A percentile compares a stretch with the other conserved stretches of the same genome.
Evolutionary conservation across 179 eudicot species (phyloP).

Genomic region (Vitellaria paradoxa): DNA sequence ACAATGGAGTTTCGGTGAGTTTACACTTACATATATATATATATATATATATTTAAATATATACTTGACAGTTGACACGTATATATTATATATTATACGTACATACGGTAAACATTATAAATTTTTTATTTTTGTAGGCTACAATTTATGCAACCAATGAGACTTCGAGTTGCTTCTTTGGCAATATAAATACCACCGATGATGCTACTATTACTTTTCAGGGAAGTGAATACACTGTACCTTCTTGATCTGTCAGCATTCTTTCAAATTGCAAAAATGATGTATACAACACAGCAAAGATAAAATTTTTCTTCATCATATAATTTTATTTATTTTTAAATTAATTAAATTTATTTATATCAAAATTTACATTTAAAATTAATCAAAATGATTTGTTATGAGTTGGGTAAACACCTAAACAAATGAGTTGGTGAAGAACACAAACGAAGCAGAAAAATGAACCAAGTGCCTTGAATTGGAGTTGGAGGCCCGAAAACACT

Average conservation of each 20-base stretch:
- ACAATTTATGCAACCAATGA: no score
- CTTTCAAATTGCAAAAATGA: no score
- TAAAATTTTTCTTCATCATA: background rate
- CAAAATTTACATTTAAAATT: background rate
- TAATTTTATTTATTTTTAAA: background rate
- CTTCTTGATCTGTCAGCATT: constrained; percentile 85
- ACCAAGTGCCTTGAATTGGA: constrained; percentile 42
- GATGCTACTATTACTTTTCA: constrained; percentile 34
- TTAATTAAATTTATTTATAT: background rate
- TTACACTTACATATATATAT: background rate
- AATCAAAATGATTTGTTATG: background rate
- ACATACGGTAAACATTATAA: no score
- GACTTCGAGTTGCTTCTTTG: constrained; percentile 31
- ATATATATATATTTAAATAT: background rate
- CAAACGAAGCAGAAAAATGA: constrained; percentile 39
- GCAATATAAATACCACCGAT: constrained; percentile 12
- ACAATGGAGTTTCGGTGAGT: constrained; percentile 5
- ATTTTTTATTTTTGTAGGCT: constrained; percentile 10
- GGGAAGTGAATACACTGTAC: constrained; percentile 32
- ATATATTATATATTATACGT: background rate
- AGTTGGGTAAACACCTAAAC: constrained; percentile 67
- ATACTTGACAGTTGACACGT: background rate
- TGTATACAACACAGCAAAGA: constrained; percentile 77
- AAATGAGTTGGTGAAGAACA: constrained; percentile 39
- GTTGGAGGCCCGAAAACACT: constrained; percentile 46